Base-by-base conservation (phyloP, 2,329 filamentous ascomycete genomes). In the Colletotrichum chlorophyti region DNA sequence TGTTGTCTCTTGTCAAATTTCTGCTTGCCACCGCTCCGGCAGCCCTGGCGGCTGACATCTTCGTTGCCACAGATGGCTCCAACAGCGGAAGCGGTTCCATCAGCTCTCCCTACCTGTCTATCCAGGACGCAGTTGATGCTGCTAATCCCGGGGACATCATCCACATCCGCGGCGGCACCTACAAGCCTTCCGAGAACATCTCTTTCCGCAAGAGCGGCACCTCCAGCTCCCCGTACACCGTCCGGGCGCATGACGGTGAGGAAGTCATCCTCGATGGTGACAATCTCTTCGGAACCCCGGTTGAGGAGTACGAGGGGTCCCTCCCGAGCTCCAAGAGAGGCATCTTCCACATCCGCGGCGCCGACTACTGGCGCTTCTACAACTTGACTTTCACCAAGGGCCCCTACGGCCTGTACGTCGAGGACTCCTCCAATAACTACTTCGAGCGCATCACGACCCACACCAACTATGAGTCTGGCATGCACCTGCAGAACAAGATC, bases 181-280 rank as follows among this genome's bases (percentile, higher is more conserved):
- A 81, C 66, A 67, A 70, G 29, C 75, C 74, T 0, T 75, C 74
- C 1, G 72, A 70, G 23, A 81, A 81, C 65, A 78, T 81, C 37
- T 76, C 80, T 60, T 71, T 81, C 65, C 75, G 68, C 38, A 75
- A 75, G 49, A 74, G 72, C 29, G 78, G 79, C 32, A 76, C 72
- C 1, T 64, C 68, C 12, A 68, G 72, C 0, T 65, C 69, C 1
- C 77, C 75, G 0, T 76, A 75, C 38, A 77, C 75, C 0, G 65
- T 81, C 17, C 66, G 69, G 6, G 69, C 77, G 0, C 80, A 79
- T 54, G 65, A 70, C 6, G 65, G 63, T 6, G 79, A 81, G 58
- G 74, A 72, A 34, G 77, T 79, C 4, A 70, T 79, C 42, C 70
- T 81, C 23, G 74, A 81, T 61, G 78, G 79, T 37, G 77, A 81